Base-by-base conservation (phyloP, 1,284 basidiomycete species). In the Prillingera fragicola region DNA sequence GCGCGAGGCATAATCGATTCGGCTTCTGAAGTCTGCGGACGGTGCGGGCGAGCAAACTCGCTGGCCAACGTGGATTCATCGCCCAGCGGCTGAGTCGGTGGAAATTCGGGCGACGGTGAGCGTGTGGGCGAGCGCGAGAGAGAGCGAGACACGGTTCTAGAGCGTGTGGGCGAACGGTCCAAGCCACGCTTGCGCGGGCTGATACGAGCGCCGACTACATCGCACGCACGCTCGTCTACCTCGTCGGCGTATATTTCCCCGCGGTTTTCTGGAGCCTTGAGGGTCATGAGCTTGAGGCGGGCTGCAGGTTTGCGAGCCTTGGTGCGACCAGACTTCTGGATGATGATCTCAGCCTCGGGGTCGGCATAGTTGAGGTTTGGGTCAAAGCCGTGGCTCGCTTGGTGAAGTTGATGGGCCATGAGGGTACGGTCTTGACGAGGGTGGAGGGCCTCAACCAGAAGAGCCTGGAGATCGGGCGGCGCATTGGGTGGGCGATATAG, bases 61-160 rank as follows among this genome's bases (percentile, higher is more conserved):
- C 35, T 33, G 2, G 60, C 62, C 2, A 69, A 50, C 2, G 37
- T 27, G 2, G 65, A 66, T 22, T 56, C n/a, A n/a, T n/a, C 53
- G n/a, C 62, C 63, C 15, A 67, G 37, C 4, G 65, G 60, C 36
- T 67, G 65, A n/a, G 67, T 69, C 1, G 50, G 14, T 3, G 54
- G 59, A 8, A 59, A 7, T 23, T 38, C 36, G 29, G 24, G 32
- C 12, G 42, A 33, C 5, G 18, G 32, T 4, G 37, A 21, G 8
- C 38, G 41, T 3, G 45, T 43, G 9, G 32, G 23, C 15, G 38
- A 40, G 6, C 37, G 28, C 15, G 34, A 38, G 7, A n/a, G n/a
- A 3, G 24, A 41, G 10, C 29, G 9, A 6, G 21, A 25, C 13
- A 26, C 26, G 13, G 19, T 41, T 13, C 34, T 22, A 13, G 37